phyloP scores from a whole-genome alignment of 139 green algal species.

The Gonium pectorale region DNA sequence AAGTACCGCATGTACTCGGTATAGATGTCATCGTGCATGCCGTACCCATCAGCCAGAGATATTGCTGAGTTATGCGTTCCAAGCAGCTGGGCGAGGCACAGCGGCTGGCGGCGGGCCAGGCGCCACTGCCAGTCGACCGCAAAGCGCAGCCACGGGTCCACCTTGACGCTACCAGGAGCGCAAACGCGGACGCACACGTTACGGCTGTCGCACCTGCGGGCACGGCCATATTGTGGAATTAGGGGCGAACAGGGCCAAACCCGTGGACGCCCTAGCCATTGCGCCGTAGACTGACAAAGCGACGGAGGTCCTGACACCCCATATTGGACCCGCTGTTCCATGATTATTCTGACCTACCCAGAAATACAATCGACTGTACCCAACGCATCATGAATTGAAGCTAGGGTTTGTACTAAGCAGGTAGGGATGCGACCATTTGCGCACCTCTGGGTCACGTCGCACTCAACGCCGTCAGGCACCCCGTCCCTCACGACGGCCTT shows the following conservation, averaged over 20 bases:
- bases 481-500: conserved; percentile 5
- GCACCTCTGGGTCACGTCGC: conserved; percentile 39
- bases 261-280: no score
- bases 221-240: no score
- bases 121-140: conserved; percentile 62
- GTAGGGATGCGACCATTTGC: no score
- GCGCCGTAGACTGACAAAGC: no score
- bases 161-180: conserved; percentile 61
- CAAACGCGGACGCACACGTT: conserved; percentile 74
- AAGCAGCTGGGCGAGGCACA: conserved; percentile 62
- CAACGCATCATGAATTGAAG: no score
- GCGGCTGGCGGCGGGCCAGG: conserved; percentile 51
- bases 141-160: conserved; percentile 69
- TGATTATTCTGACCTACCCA: no score
- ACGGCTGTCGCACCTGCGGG: conserved; percentile 67
- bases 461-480: conserved; percentile 52
- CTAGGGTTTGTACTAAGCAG: no score
- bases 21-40: conserved; percentile 72
- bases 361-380: no score
- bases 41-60: conserved; percentile 82
- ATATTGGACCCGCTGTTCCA: no score
- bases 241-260: no score
- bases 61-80: conserved; percentile 86
- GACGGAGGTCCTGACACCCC: no score
- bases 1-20: conserved; percentile 28